These are phyloP conservation scores for Brassica nigra DNA, from an alignment of 345 rosid species.

Conservation along the genomic window DNA sequence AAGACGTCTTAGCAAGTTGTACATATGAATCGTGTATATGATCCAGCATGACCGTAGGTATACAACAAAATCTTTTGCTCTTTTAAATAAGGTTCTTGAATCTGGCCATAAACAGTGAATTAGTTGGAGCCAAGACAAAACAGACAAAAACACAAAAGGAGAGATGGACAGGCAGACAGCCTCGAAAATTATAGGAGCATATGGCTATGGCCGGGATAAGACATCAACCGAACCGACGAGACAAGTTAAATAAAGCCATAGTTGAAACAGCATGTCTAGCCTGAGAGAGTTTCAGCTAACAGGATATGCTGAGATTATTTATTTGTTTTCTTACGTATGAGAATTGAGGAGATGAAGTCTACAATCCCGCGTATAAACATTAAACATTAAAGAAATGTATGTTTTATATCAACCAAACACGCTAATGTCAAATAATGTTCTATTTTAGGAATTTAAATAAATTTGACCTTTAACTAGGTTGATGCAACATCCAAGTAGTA, in stretches of 20 bases:
- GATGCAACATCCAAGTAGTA: slow-evolving; percentile 21
- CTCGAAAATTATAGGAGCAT: not conserved
- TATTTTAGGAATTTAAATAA: not conserved
- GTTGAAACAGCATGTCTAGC: not conserved
- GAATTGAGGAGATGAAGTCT: slow-evolving; percentile 4
- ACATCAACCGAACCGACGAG: not conserved
- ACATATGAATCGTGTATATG: not conserved
- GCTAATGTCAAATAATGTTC: slow-evolving; percentile 4
- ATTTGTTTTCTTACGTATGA: not conserved
- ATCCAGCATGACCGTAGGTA: not conserved
- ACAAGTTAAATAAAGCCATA: not conserved
- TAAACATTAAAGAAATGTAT: not conserved
- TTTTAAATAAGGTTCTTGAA: not conserved
- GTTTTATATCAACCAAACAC: slow-evolving; percentile 8
- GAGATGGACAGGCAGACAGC: not conserved
- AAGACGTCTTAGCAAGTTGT: not conserved
- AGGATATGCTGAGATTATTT: not conserved
- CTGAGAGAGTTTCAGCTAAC: not conserved
- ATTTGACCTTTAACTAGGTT: slow-evolving; percentile 22
- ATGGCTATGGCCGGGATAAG: not conserved
- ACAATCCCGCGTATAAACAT: slow-evolving; percentile 13
- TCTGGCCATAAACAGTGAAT: not conserved
- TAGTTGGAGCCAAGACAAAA: not conserved
- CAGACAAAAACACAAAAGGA: not conserved
- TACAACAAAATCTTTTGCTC: not conserved